Evolutionary conservation across 2,329 filamentous ascomycete genomes (phyloP), one percentile per base, ranked within the genome.

Genomic region (Beauveria sp.): DNA sequence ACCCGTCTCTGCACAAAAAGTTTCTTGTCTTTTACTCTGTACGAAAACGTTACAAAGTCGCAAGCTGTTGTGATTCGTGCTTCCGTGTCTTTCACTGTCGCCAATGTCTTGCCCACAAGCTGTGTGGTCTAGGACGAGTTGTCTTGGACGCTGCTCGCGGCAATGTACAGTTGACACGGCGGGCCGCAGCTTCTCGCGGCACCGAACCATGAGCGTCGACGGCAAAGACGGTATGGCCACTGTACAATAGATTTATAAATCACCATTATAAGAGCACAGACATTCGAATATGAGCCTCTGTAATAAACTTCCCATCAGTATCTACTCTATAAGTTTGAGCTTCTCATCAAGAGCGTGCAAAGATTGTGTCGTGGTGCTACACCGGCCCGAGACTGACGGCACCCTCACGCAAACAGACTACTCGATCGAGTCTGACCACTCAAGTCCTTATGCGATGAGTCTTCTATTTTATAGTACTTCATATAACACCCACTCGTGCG

Each of bases 101-200:
- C 9, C 28, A 10, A 26, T 5, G 26, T 26, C 26, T 89, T 12
- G 79, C 73, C 0, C 91, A 91, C 73, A 91, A 92, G 73, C 12
- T 91, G 48, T 85, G 76, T 26, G 26, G 72, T 86, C 80, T 68
- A 77, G 76, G 59, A 91, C 89, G 1, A 75, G 78, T 2, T 34
- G 76, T 89, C 55, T 78, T 92, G 44, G 30, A 77, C 81, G n/a
- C 73, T 79, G 26, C 28, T 30, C 28, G 77, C 79, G 47, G 91
- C 63, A 92, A 22, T 93, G 84, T 90, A 93, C 73, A 74, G 93
- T 63, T 63, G 81, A 85, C 59, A 92, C 10, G 10, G 30, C 89
- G 0, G 90, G 91, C 7, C 83, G 89, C 51, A 56, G 68, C 40
- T 69, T 69, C 52, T 67, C 69, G 60, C 62, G 65, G 41, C 10